Evolutionary conservation across 1,284 basidiomycete species (phyloP).

Genomic region (Trichosporon sp.): DNA sequence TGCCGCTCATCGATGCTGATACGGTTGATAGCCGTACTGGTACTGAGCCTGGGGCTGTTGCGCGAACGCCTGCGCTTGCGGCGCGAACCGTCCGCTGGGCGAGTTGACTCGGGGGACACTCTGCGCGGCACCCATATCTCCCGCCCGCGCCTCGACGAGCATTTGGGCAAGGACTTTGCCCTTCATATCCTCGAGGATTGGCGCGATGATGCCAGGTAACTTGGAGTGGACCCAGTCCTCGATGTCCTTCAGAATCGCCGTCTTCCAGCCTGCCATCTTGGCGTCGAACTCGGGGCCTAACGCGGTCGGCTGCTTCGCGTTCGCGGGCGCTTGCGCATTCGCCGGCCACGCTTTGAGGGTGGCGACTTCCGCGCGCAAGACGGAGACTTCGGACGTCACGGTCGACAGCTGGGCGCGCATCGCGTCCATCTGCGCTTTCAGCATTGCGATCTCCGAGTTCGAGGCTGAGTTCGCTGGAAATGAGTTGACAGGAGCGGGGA

Average conservation of each 20-base stretch:
- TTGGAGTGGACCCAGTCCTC: constrained; percentile 10
- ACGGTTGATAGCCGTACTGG: not conserved
- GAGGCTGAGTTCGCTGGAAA: not conserved
- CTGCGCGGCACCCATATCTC: not conserved
- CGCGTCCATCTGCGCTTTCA: not conserved
- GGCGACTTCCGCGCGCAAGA: not conserved
- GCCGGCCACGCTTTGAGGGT: not conserved
- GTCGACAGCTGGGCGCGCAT: not conserved
- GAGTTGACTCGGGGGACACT: not conserved
- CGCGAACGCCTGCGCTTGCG: not conserved
- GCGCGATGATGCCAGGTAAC: not conserved
- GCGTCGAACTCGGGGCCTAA: not conserved
- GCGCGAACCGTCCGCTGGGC: not conserved
- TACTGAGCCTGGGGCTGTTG: too few species aligned
- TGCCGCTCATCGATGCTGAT: not conserved
- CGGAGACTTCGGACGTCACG: not conserved
- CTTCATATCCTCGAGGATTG: not conserved
- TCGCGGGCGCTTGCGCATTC: not conserved
- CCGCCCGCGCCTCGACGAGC: constrained; percentile 1
- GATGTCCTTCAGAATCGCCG: constrained; percentile 3
- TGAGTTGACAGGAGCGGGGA: too few species aligned
- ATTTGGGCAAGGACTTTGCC: not conserved
- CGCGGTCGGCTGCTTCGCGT: not conserved
- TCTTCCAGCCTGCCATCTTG: not conserved
- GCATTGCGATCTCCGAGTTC: too few species aligned